A percentile compares a stretch with the other conserved stretches of the same genome.
Evolutionary conservation across 2,329 filamentous ascomycete genomes (phyloP).

Genomic region (Botryotinia narcissicola): DNA sequence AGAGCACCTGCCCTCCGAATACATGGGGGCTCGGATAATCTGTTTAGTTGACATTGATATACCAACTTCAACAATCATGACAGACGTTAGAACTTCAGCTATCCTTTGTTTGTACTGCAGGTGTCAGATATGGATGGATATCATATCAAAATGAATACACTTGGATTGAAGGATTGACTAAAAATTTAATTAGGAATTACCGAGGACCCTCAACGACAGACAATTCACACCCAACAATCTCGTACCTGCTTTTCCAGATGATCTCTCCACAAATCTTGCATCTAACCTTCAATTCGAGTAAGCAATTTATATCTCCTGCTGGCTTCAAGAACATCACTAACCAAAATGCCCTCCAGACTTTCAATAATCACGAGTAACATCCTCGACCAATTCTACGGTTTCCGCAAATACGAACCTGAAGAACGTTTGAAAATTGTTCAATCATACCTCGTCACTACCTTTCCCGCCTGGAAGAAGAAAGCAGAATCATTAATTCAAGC

Average conservation of each 20-base stretch:
- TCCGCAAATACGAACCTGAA: not conserved
- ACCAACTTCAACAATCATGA: not conserved
- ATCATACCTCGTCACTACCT: not conserved
- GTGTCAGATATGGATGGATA: not conserved
- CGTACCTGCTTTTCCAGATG: not conserved
- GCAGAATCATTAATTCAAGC: not conserved
- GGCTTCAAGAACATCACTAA: not conserved
- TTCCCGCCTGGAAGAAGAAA: not conserved
- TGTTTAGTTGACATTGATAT: not conserved
- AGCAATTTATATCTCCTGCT: not conserved
- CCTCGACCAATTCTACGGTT: not conserved
- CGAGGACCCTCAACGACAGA: not conserved
- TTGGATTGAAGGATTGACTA: not conserved
- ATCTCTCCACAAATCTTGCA: not conserved
- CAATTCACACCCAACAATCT: not conserved
- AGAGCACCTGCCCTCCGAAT: not conserved
- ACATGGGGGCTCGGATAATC: not conserved
- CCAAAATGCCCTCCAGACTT: not conserved
- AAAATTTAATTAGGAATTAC: not conserved
- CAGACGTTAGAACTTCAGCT: not conserved
- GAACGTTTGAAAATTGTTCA: not conserved
- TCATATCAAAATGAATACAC: not conserved
- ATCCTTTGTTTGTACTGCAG: not conserved
- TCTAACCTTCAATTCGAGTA: not conserved
- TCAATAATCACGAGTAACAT: not conserved